Conservation (phyloP, 306 rosid genomes). For the Hippophae gyantsensis region DNA sequence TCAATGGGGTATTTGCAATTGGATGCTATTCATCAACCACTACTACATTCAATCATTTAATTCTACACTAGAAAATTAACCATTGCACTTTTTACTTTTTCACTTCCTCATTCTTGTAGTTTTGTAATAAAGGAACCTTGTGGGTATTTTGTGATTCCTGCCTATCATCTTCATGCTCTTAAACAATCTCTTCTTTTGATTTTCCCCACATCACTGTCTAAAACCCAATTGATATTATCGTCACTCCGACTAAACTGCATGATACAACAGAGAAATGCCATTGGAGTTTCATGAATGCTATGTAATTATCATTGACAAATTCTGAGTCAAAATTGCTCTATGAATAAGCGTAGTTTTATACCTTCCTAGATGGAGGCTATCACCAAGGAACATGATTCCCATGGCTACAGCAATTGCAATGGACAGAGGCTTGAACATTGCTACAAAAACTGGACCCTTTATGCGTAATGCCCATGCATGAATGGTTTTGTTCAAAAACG, state of each 20-base stretch:
- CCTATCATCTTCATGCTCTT: conserved; percentile 22
- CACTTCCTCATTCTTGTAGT: too few species aligned
- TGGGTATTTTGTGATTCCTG: conserved; percentile 33
- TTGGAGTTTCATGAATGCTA: background rate
- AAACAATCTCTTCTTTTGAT: conserved; percentile 42
- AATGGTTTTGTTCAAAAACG: conserved; percentile 58
- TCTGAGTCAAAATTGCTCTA: too few species aligned
- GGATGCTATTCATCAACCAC: too few species aligned
- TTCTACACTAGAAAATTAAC: too few species aligned
- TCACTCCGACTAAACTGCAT: conserved; percentile 68
- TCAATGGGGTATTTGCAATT: too few species aligned
- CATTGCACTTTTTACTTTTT: too few species aligned
- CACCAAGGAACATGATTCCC: conserved; percentile 74
- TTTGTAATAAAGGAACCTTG: conserved; percentile 49
- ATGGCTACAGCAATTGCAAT: conserved; percentile 63
- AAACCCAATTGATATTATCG: conserved; percentile 64
- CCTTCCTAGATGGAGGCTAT: conserved; percentile 80
- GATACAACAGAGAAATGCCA: conserved; percentile 9
- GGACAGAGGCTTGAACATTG: conserved; percentile 85
- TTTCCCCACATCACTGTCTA: conserved; percentile 94
- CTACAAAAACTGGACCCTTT: conserved; percentile 79
- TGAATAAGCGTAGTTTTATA: conserved; percentile 7
- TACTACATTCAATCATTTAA: too few species aligned
- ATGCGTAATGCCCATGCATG: conserved; percentile 69
- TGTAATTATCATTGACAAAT: too few species aligned